A percentile compares a stretch with the other conserved stretches of the same genome.
phyloP scores from a whole-genome alignment of 2,329 filamentous ascomycete species.

The Ilyonectria sp. region DNA sequence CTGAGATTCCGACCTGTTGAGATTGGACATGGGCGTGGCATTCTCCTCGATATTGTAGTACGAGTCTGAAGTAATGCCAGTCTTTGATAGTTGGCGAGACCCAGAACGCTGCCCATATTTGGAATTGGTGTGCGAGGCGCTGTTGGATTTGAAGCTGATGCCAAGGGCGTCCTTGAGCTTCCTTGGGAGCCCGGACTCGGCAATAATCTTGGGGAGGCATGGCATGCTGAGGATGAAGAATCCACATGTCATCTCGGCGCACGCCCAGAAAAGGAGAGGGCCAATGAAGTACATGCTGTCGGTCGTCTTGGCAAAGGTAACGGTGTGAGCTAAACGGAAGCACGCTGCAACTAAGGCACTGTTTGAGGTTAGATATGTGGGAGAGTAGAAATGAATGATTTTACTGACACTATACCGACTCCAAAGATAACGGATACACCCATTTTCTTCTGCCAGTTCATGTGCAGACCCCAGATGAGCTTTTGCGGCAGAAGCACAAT shows the following conservation, averaged over 20 bases:
- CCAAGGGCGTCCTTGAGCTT: constrained; percentile 24
- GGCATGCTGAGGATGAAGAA: constrained; percentile 60
- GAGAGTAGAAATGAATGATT: neutral
- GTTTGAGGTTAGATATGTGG: neutral
- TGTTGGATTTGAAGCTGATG: constrained; percentile 22
- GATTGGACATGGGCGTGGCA: constrained; percentile 23
- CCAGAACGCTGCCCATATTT: constrained; percentile 5
- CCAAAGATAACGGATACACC: constrained; percentile 32
- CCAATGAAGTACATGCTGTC: constrained; percentile 57
- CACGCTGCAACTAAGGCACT: constrained; percentile 59
- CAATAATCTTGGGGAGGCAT: constrained; percentile 56
- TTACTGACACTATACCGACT: constrained; percentile 30
- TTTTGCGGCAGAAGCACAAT: constrained; percentile 31
- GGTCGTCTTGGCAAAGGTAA: constrained; percentile 47
- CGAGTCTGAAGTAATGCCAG: constrained; percentile 14
- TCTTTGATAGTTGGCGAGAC: constrained; percentile 1
- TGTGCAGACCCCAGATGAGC: constrained; percentile 31
- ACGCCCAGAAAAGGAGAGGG: constrained; percentile 60
- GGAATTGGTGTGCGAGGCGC: constrained; percentile 6
- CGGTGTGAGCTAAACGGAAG: constrained; percentile 54
- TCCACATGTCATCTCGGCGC: constrained; percentile 61
- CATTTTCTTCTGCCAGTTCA: constrained; percentile 31
- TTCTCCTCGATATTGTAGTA: constrained; percentile 35
- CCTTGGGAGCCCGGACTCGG: constrained; percentile 15
- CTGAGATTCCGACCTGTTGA: constrained; percentile 31